Conservation (phyloP, 2,329 filamentous ascomycete species). For the Colletotrichum salicis region DNA sequence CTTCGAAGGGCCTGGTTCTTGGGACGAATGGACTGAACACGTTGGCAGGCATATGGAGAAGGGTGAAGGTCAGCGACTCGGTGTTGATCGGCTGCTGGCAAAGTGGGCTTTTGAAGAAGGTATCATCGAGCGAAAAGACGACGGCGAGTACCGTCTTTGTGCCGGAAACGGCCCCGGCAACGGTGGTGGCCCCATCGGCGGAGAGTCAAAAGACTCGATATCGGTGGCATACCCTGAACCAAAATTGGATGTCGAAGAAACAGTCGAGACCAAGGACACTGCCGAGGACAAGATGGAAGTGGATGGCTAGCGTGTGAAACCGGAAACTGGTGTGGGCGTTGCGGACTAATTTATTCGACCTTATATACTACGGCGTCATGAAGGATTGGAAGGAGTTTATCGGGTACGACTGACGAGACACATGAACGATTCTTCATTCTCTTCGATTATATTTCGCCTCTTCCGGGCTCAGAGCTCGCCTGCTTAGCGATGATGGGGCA, state of each 20-base stretch:
- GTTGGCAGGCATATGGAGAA: conserved; percentile 90
- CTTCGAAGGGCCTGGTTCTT: conserved; percentile 79
- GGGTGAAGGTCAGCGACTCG: conserved; percentile 67
- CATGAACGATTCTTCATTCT: conserved; percentile 29
- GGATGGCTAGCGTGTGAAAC: conserved; percentile 14
- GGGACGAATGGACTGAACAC: conserved; percentile 94
- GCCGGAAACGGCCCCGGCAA: conserved; percentile 49
- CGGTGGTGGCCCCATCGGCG: conserved; percentile 6
- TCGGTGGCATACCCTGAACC: conserved; percentile 33
- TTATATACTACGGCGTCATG: conserved; percentile 29
- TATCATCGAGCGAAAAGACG: conserved; percentile 68
- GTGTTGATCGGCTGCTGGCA: conserved; percentile 67
- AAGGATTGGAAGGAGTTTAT: conserved; percentile 22
- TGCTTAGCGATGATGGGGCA: neutral
- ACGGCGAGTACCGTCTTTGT: conserved; percentile 67
- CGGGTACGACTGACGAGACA: conserved; percentile 33
- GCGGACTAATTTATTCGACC: conserved; percentile 17
- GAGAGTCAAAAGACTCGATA: conserved; percentile 37
- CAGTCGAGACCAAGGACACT: neutral
- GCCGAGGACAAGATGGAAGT: conserved; percentile 23
- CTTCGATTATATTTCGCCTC: conserved; percentile 16
- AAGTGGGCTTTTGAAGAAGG: conserved; percentile 72
- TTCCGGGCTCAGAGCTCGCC: conserved; percentile 12
- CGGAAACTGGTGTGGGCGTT: conserved; percentile 17
- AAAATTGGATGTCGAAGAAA: conserved; percentile 26